These are phyloP conservation scores for Stipa capillata DNA, from an alignment of 176 grass and related monocot species.

Conservation along the genomic window DNA sequence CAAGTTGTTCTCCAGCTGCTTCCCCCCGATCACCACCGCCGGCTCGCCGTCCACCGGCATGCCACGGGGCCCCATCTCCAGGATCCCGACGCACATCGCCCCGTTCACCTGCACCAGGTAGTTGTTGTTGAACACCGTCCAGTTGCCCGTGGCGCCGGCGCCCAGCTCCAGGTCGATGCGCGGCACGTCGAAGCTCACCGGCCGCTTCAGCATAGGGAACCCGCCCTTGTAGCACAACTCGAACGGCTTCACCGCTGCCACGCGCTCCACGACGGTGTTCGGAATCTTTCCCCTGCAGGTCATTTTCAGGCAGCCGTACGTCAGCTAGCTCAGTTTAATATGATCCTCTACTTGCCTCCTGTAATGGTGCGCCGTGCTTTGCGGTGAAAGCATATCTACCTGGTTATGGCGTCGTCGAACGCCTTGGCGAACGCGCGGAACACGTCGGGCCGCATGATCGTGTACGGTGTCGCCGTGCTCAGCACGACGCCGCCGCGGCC, in stretches of 20 bases:
- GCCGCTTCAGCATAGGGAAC: slow-evolving; percentile 17
- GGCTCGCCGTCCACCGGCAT: neutral
- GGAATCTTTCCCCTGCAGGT: neutral
- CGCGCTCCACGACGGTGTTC: neutral
- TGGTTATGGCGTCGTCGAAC: slow-evolving; percentile 13
- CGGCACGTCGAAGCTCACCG: slow-evolving; percentile 23
- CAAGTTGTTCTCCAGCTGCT: slow-evolving; percentile 49
- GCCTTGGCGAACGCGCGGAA: slow-evolving; percentile 25
- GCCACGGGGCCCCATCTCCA: slow-evolving; percentile 35
- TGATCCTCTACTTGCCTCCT: too few species aligned
- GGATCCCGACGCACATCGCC: slow-evolving; percentile 24
- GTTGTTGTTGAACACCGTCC: slow-evolving; percentile 39
- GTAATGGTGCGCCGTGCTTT: neutral
- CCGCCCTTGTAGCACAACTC: slow-evolving; percentile 36
- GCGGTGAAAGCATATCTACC: neutral
- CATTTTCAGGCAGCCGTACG: neutral
- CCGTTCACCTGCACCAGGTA: slow-evolving; percentile 15
- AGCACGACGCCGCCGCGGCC: slow-evolving; percentile 48
- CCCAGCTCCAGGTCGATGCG: slow-evolving; percentile 29
- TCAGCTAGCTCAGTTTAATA: too few species aligned
- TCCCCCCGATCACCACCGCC: slow-evolving; percentile 35
- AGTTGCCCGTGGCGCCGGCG: slow-evolving; percentile 23
- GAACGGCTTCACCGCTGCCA: slow-evolving; percentile 32
- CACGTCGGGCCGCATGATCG: slow-evolving; percentile 31
- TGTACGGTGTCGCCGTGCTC: slow-evolving; percentile 36